These are phyloP conservation scores for Solanum rostratum DNA, from an alignment of 257 asterid genomes.

Conservation along the genomic window DNA sequence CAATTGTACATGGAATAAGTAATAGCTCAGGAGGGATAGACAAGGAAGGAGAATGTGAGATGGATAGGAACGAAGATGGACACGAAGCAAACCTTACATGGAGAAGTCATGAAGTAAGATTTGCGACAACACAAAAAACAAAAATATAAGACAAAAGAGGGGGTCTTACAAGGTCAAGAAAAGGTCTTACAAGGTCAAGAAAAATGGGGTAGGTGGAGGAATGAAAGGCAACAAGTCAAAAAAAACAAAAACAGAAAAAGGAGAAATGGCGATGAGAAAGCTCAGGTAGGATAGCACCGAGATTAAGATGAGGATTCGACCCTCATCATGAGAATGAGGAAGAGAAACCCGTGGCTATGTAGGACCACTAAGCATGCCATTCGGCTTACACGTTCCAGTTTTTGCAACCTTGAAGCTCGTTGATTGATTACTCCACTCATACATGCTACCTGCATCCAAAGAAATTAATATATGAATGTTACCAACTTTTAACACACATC, in stretches of 20 bases:
- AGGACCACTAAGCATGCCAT: neutral
- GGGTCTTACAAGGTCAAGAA: constrained; percentile 99
- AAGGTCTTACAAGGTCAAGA: constrained; percentile 86
- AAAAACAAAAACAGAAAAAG: neutral
- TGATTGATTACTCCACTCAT: constrained; percentile 12
- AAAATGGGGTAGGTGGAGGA: constrained; percentile 5
- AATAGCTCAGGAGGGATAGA: constrained; percentile 99
- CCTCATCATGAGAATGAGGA: neutral
- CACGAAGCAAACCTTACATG: constrained; percentile 3
- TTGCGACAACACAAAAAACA: neutral
- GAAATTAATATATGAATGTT: neutral
- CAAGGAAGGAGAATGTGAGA: constrained; percentile 93
- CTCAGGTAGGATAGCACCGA: constrained; percentile 88
- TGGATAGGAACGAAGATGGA: constrained; percentile 19
- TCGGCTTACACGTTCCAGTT: constrained; percentile 13
- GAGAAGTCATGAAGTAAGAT: constrained; percentile 4
- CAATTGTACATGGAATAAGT: neutral
- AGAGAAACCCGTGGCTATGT: neutral
- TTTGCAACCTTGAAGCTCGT: neutral
- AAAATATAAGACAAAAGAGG: neutral
- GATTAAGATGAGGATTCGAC: constrained; percentile 4
- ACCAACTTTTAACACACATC: neutral
- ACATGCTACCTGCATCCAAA: constrained; percentile 24
- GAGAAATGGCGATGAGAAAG: constrained; percentile 19
- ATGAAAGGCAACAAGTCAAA: constrained; percentile 56